These are phyloP conservation scores for Russula olivacea DNA, from an alignment of 768 basidiomycete species.

Conservation along the genomic window DNA sequence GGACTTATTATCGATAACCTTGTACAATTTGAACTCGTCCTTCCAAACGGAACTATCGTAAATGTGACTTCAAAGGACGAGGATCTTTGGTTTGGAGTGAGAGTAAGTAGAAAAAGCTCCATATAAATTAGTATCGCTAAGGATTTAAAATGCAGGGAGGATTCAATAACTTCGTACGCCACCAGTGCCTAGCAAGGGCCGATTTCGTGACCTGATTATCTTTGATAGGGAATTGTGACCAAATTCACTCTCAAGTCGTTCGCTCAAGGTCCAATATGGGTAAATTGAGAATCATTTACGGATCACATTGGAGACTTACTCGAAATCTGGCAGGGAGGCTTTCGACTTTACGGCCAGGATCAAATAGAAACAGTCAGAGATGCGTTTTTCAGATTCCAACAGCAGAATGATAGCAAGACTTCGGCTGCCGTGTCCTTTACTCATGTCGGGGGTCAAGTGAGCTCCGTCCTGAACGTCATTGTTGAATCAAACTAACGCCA, in stretches of 20 bases:
- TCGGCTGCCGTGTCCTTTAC: neutral
- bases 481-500: neutral
- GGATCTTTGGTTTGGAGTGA: constrained; percentile 19
- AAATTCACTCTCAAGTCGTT: constrained; percentile 15
- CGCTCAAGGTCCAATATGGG: constrained; percentile 16
- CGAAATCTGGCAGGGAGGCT: neutral
- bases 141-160: too few relatives aligned
- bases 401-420: constrained; percentile 2
- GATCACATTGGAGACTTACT: too few relatives aligned
- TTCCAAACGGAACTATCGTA: constrained; percentile 29
- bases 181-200: neutral
- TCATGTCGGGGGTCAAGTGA: neutral
- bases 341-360: neutral
- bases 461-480: neutral
- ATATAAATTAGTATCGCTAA: neutral
- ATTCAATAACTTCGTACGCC: constrained; percentile 14
- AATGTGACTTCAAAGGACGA: constrained; percentile 3
- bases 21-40: constrained; percentile 28
- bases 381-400: neutral
- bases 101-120: constrained; percentile 5
- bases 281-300: too few relatives aligned
- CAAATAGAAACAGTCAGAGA: neutral
- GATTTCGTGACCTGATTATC: neutral
- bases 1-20: constrained; percentile 36
- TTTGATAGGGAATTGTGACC: constrained; percentile 17